These are phyloP conservation scores for Sporothrix humicola DNA, from an alignment of 2,329 filamentous ascomycete genomes.

Conservation along the genomic window DNA sequence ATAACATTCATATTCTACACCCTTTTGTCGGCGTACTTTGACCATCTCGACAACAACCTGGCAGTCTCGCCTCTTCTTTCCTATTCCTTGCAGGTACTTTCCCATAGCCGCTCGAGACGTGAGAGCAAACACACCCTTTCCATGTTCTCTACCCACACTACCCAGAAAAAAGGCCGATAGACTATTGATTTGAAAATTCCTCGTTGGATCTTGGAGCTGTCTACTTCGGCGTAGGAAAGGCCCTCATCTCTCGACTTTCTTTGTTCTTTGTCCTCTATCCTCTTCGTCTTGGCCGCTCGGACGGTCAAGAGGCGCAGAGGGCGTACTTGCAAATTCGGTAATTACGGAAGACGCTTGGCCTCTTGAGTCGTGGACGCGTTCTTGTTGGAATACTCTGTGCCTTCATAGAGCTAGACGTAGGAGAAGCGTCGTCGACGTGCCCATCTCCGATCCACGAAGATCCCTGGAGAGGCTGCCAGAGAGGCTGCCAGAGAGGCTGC, in stretches of 20 bases:
- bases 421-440: background rate
- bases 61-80: background rate
- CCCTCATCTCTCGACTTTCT: background rate
- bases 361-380: background rate
- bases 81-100: background rate
- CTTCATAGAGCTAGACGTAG: background rate
- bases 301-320: background rate
- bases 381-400: background rate
- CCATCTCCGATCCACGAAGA: background rate
- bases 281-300: background rate
- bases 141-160: no score
- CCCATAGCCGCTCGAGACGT: no score
- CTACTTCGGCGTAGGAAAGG: background rate
- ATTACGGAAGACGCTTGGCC: background rate
- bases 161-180: no score
- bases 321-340: background rate
- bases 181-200: slow-evolving; percentile 4
- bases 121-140: background rate
- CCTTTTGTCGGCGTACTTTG: background rate
- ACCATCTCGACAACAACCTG: background rate
- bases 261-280: background rate
- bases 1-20: no score
- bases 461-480: background rate
- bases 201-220: background rate
- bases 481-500: background rate